phyloP scores from a whole-genome alignment of 2,329 filamentous ascomycete genomes.

The Aspergillus fischeri region DNA sequence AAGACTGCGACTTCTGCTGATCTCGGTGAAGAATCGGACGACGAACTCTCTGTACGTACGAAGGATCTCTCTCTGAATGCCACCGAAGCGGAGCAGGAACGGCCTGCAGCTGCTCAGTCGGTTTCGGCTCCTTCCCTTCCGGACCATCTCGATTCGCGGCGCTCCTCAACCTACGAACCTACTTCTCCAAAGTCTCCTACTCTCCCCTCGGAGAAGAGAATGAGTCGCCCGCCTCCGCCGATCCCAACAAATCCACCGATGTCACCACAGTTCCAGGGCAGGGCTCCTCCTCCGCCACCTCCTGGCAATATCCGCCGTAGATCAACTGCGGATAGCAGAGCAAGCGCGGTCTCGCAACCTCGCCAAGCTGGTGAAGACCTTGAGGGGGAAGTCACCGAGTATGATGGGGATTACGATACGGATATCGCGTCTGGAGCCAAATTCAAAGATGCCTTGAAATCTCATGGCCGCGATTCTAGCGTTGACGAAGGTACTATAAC shows the following conservation, averaged over 20 bases:
- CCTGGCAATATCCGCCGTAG: conserved; percentile 51
- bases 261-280: conserved; percentile 42
- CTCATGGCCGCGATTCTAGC: conserved; percentile 73
- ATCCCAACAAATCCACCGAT: conserved; percentile 38
- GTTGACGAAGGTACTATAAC: conserved; percentile 62
- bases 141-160: conserved; percentile 37
- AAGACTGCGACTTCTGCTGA: conserved; percentile 61
- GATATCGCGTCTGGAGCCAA: conserved; percentile 93
- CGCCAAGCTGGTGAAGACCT: conserved; percentile 55
- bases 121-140: conserved; percentile 43
- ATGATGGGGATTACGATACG: conserved; percentile 96
- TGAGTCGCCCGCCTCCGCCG: conserved; percentile 42
- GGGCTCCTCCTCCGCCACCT: conserved; percentile 65
- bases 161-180: conserved; percentile 39
- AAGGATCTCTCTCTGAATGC: conserved; percentile 43
- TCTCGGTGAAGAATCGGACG: conserved; percentile 80
- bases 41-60: conserved; percentile 65
- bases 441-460: conserved; percentile 87
- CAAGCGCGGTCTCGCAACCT: conserved; percentile 38
- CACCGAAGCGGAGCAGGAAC: conserved; percentile 36
- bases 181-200: conserved; percentile 37
- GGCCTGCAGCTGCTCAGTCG: conserved; percentile 45
- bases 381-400: conserved; percentile 82
- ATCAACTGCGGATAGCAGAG: conserved; percentile 55
- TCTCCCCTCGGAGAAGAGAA: conserved; percentile 35